A percentile compares a stretch with the other conserved stretches of the same genome.
Evolutionary conservation across 768 basidiomycete species (phyloP).

Genomic region (Leccinum subtestaceum): DNA sequence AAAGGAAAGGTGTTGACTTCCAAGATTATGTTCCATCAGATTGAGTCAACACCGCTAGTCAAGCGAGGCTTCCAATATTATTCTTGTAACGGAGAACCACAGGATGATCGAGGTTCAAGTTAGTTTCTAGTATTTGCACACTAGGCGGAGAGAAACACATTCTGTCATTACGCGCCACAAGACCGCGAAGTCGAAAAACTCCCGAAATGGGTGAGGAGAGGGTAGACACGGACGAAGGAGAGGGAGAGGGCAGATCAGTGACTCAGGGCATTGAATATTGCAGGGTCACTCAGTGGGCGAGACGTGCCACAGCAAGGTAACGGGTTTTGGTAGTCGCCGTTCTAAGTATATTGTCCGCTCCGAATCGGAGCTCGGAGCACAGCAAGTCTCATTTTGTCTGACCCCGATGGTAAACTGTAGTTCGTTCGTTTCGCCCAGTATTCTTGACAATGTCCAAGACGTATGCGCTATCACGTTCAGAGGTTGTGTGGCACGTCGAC

Average conservation of each 20-base stretch:
- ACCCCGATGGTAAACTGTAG: not conserved
- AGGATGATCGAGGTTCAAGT: not conserved
- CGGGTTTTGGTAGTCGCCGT: not conserved
- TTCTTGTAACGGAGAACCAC: not conserved
- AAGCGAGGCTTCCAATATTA: not conserved
- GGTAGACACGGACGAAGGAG: not conserved
- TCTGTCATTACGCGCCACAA: not conserved
- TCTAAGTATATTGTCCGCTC: not conserved
- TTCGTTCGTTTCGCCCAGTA: not conserved
- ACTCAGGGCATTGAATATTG: too few species aligned
- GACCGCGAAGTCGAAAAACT: not conserved
- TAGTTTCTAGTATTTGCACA: not conserved
- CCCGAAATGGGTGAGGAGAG: too few species aligned
- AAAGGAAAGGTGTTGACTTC: conserved; percentile 5
- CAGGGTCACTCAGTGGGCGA: too few species aligned
- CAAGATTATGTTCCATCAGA: not conserved
- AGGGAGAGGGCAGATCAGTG: too few species aligned
- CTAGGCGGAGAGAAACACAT: not conserved
- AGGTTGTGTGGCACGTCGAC: not conserved
- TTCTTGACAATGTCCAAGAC: not conserved
- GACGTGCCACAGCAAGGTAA: not conserved
- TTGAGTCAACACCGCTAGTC: not conserved
- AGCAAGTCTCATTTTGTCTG: too few species aligned
- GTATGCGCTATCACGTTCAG: not conserved
- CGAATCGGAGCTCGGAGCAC: not conserved